Evolutionary conservation across 2,329 filamentous ascomycete genomes (phyloP).

Genomic region (Trichoderma asperellum): DNA sequence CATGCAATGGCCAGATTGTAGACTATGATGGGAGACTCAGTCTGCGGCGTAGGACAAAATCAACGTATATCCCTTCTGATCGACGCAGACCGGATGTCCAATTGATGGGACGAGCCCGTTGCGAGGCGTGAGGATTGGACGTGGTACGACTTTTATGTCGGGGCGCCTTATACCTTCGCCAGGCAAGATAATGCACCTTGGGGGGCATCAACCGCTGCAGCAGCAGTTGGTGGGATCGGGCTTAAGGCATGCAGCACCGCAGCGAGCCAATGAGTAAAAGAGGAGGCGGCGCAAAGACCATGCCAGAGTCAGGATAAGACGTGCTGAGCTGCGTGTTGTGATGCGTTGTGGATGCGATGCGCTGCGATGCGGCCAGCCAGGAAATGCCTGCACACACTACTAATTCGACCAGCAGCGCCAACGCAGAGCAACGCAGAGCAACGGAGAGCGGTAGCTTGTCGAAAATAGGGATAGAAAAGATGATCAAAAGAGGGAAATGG

Average conservation of each 20-base stretch:
- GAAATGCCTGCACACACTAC: background rate
- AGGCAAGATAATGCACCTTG: background rate
- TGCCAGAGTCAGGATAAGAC: background rate
- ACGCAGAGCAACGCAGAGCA: background rate
- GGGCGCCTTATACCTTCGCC: background rate
- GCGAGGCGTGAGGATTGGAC: background rate
- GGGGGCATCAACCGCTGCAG: background rate
- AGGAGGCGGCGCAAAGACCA: background rate
- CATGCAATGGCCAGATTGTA: too few relatives aligned
- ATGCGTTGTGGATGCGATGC: slow-evolving; percentile 1
- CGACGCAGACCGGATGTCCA: background rate
- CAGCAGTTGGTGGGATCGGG: background rate
- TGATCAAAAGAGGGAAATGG: background rate
- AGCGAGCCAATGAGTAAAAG: background rate
- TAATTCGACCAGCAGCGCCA: background rate
- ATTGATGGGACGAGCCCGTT: background rate
- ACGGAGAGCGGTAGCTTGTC: background rate
- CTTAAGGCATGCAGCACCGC: background rate
- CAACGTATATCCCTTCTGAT: background rate
- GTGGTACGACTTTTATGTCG: background rate
- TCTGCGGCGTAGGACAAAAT: background rate
- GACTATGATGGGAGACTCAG: background rate
- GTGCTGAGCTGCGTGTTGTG: background rate
- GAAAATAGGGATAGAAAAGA: background rate
- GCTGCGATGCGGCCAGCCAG: slow-evolving; percentile 6